Conservation (phyloP, 345 rosid genomes). For the Bruguiera gymnorhiza region DNA sequence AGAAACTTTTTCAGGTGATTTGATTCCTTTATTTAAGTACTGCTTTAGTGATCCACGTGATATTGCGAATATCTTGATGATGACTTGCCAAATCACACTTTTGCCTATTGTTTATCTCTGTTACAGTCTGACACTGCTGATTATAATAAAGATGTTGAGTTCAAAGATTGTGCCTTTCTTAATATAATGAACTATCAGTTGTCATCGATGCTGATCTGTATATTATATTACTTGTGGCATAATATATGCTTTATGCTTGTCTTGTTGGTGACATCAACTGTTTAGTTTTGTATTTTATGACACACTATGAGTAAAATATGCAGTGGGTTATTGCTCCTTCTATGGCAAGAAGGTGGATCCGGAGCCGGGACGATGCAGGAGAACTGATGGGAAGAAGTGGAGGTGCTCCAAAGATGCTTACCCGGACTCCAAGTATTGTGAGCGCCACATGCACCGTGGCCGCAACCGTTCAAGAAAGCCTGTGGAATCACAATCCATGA, state of each 20-base stretch:
- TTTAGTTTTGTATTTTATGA: conserved; percentile 1
- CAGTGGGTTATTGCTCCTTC: conserved; percentile 52
- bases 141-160: neutral
- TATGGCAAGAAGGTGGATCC: conserved; percentile 47
- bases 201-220: conserved; percentile 5
- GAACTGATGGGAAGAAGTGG: conserved; percentile 37
- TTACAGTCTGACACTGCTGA: conserved; percentile 9
- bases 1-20: conserved; percentile 20
- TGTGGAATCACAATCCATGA: conserved; percentile 77
- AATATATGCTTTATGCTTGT: neutral
- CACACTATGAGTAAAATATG: conserved; percentile 18
- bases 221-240: neutral
- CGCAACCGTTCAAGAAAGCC: conserved; percentile 99
- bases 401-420: conserved; percentile 48
- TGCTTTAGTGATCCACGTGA: conserved; percentile 25
- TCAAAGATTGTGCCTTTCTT: conserved; percentile 3
- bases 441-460: conserved; percentile 99
- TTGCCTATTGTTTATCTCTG: conserved; percentile 13
- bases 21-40: conserved; percentile 19
- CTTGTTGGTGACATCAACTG: conserved; percentile 3
- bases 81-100: conserved; percentile 17
- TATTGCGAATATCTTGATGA: conserved; percentile 19
- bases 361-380: conserved; percentile 35
- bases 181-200: neutral
- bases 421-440: conserved; percentile 83